Base-by-base conservation (phyloP, 2,329 filamentous ascomycete genomes). In the Onygena corvina region DNA sequence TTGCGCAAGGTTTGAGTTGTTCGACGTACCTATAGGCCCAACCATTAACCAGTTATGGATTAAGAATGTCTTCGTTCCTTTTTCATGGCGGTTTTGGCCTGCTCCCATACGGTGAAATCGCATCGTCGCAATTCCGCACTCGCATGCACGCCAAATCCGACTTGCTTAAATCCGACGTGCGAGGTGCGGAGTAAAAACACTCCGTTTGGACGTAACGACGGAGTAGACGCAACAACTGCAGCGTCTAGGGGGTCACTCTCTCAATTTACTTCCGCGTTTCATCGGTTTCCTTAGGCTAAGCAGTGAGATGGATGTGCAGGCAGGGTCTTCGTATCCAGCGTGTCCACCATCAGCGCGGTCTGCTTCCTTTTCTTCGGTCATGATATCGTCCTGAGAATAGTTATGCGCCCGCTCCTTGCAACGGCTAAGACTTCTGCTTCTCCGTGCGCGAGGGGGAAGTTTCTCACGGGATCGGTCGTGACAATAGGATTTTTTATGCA, bases 401-500 rank as follows among this genome's bases (percentile, higher is more conserved):
- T n/a, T n/a, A n/a, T n/a, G n/a, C n/a, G n/a, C n/a, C n/a, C n/a
- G n/a, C n/a, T n/a, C n/a, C n/a, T n/a, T n/a, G n/a, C n/a, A n/a
- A n/a, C n/a, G n/a, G n/a, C n/a, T n/a, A n/a, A n/a, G n/a, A n/a
- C n/a, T n/a, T n/a, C 8, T n/a, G 36, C 6, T 27, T 27, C 21
- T 5, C 18, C 18, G 18, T n/a, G 36, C 21, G 6, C 27, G 36
- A 27, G 21, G 21, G 36, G 6, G 21, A n/a, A 14, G 11, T 42
- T 29, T 40, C 8, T 3, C n/a, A 23, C 36, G 27, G 14, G 21
- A 29, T 40, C 25, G 18, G 35, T 42, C 20, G 36, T 42, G 36
- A 42, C 21, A 42, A 14, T 27, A 27, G 20, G 12, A 42, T 36
- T 42, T n/a, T 40, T 42, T 42, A 42, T 42, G 36, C 36, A 40